These are phyloP conservation scores for Aspergillus sclerotiicarbonarius DNA, from an alignment of 495 filamentous ascomycete species.

Conservation along the genomic window DNA sequence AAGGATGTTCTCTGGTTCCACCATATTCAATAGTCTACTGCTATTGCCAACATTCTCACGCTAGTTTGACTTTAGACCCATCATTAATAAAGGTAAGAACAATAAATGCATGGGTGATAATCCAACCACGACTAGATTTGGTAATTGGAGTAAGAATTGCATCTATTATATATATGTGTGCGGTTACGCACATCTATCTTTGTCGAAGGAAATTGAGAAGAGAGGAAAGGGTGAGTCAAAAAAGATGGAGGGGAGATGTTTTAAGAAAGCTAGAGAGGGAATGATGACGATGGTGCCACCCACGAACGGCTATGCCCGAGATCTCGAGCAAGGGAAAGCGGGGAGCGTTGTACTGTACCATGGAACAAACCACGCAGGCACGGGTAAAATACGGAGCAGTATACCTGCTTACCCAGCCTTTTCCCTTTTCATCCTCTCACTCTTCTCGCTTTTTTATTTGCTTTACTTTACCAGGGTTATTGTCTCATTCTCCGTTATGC, in stretches of 20 bases:
- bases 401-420: not conserved
- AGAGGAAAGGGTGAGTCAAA: not conserved
- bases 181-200: not conserved
- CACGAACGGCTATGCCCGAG: slow-evolving; percentile 28
- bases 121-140: not conserved
- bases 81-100: not conserved
- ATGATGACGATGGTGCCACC: slow-evolving; percentile 24
- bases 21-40: slow-evolving; percentile 7
- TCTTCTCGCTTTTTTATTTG: not conserved
- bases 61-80: not conserved
- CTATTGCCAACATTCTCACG: not conserved
- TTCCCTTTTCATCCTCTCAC: not conserved
- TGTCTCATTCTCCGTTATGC: not conserved
- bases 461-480: too few relatives aligned
- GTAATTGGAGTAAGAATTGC: too few relatives aligned
- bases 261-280: not conserved
- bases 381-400: slow-evolving; percentile 1
- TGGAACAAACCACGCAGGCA: slow-evolving; percentile 22
- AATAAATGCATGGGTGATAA: not conserved
- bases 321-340: slow-evolving; percentile 29
- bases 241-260: not conserved
- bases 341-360: slow-evolving; percentile 24
- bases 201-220: not conserved
- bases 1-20: slow-evolving; percentile 3
- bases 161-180: not conserved